phyloP scores from a whole-genome alignment of 345 rosid species.

The Eucalyptus cladocalyx region DNA sequence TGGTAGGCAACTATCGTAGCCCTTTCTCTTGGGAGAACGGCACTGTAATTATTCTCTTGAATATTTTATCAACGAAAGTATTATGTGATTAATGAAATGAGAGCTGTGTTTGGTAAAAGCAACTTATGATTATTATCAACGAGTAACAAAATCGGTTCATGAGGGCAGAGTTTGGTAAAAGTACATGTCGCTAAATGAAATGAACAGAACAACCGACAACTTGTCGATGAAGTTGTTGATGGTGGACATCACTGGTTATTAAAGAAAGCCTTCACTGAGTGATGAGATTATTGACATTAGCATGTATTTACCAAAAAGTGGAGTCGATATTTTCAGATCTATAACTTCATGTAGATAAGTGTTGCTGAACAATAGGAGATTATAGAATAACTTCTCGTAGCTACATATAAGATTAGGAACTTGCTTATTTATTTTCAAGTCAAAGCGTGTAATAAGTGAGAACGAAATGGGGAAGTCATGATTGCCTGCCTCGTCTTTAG shows the following conservation, averaged over 20 bases:
- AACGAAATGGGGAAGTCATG: background rate
- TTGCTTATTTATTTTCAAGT: background rate
- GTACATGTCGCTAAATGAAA: background rate
- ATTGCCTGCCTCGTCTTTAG: background rate
- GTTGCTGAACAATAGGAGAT: background rate
- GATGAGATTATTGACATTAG: fast-evolving
- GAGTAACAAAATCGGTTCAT: background rate
- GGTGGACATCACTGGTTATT: background rate
- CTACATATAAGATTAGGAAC: background rate
- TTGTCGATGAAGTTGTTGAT: background rate
- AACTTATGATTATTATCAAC: background rate
- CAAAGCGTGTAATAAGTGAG: background rate
- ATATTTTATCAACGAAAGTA: background rate
- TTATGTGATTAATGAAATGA: background rate
- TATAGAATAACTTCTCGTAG: background rate
- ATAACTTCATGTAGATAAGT: background rate
- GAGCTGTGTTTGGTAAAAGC: background rate
- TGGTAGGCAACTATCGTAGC: background rate
- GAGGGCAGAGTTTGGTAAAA: background rate
- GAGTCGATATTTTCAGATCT: background rate
- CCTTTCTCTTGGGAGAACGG: background rate
- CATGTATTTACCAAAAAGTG: background rate
- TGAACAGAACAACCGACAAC: background rate
- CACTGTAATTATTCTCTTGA: background rate
- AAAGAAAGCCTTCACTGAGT: background rate